Percentiles rank a stretch among this genome's conserved stretches.
phyloP scores from a whole-genome alignment of 495 filamentous ascomycete species.

The Penicillium cosmopolitanum region DNA sequence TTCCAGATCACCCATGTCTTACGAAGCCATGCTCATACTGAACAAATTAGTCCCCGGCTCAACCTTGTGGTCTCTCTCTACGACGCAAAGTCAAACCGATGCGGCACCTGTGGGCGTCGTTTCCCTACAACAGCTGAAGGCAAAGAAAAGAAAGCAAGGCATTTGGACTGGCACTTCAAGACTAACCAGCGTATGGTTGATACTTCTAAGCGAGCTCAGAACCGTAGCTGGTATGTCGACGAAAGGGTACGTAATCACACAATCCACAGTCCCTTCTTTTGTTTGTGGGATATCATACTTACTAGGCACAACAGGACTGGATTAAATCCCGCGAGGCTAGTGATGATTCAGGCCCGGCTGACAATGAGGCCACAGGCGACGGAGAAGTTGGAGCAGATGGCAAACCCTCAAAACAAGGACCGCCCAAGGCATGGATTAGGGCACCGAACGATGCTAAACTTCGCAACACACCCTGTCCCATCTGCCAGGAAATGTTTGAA shows the following conservation, averaged over 20 bases:
- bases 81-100: slow-evolving; percentile 78
- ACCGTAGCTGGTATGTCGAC: slow-evolving; percentile 91
- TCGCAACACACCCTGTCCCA: slow-evolving; percentile 76
- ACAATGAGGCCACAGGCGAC: slow-evolving; percentile 43
- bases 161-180: slow-evolving; percentile 97
- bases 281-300: slow-evolving; percentile 6
- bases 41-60: slow-evolving; percentile 67
- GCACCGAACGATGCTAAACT: slow-evolving; percentile 77
- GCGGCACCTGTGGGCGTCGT: slow-evolving; percentile 86
- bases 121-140: slow-evolving; percentile 79
- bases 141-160: slow-evolving; percentile 81
- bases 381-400: slow-evolving; percentile 37
- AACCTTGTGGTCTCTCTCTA: slow-evolving; percentile 74
- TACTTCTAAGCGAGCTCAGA: slow-evolving; percentile 76
- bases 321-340: slow-evolving; percentile 77
- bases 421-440: slow-evolving; percentile 73
- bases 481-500: slow-evolving; percentile 94
- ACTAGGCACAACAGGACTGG: slow-evolving; percentile 67
- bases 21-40: slow-evolving; percentile 19
- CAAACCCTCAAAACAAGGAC: slow-evolving; percentile 53
- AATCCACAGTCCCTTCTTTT: not conserved
- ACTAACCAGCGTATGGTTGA: slow-evolving; percentile 90
- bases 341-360: slow-evolving; percentile 58
- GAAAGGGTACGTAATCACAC: slow-evolving; percentile 69
- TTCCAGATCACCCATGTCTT: not conserved